A percentile compares a stretch with the other conserved stretches of the same genome.
phyloP scores from a whole-genome alignment of 305 asterid species.

The Rubia peregrina region DNA sequence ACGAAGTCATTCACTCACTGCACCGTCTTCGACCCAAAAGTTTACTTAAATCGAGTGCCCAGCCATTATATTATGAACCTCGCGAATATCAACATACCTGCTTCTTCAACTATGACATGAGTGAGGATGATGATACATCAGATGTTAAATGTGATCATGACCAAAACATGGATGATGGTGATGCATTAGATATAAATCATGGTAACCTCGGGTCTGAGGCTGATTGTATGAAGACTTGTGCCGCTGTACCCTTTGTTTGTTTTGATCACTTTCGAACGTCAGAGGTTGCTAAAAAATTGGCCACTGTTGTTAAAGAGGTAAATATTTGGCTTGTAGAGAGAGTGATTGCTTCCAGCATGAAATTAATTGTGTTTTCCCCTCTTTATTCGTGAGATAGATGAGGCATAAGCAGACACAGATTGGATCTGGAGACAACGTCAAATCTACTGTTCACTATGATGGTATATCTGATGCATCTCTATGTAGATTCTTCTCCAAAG shows the following conservation, averaged over 20 bases:
- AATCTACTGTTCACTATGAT: conserved; percentile 15
- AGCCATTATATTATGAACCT: conserved; percentile 48
- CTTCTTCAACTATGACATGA: conserved; percentile 26
- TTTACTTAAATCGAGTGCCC: conserved; percentile 38
- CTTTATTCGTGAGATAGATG: conserved; percentile 44
- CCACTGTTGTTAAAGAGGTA: conserved; percentile 75
- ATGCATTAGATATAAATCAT: conserved; percentile 21
- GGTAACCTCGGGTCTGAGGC: conserved; percentile 40
- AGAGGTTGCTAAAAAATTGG: conserved; percentile 49
- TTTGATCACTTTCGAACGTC: conserved; percentile 43
- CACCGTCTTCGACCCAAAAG: conserved; percentile 76
- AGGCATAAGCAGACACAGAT: conserved; percentile 46
- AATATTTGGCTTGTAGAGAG: conserved; percentile 20
- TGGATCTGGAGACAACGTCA: conserved; percentile 32
- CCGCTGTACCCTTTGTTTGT: conserved; percentile 57
- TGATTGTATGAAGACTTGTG: conserved; percentile 38
- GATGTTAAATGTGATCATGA: conserved; percentile 24
- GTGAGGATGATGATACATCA: conserved; percentile 29
- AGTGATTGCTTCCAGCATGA: conserved; percentile 7
- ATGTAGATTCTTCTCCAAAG: conserved; percentile 59
- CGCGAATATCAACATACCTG: conserved; percentile 49
- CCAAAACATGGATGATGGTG: conserved; percentile 30
- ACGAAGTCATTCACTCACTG: conserved; percentile 57
- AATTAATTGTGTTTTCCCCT: conserved; percentile 19
- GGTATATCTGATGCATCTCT: conserved; percentile 34